Conservation (phyloP, 495 filamentous ascomycete genomes). For the Mycothermus thermophilus region DNA sequence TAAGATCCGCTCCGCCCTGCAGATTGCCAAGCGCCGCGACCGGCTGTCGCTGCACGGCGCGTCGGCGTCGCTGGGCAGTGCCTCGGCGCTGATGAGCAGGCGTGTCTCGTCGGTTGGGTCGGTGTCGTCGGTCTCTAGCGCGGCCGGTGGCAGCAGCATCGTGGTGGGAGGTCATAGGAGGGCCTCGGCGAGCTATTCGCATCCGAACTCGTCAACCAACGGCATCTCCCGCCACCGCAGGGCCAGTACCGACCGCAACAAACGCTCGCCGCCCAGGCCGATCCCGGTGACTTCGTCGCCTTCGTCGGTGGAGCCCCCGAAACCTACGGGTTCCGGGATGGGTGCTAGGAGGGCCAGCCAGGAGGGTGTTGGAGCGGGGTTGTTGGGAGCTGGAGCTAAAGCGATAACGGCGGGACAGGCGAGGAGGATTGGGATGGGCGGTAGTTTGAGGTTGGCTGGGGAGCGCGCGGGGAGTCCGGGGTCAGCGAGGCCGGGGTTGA, state of each 20-base stretch:
- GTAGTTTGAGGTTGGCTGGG: slow-evolving; percentile 18
- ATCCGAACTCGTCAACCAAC: slow-evolving; percentile 24
- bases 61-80: too few relatives aligned
- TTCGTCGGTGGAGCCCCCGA: slow-evolving; percentile 12
- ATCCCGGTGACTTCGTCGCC: slow-evolving; percentile 28
- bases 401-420: slow-evolving; percentile 34
- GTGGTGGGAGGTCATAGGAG: slow-evolving; percentile 10
- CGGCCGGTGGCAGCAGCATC: slow-evolving; percentile 2
- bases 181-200: slow-evolving; percentile 18
- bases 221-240: slow-evolving; percentile 32
- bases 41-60: slow-evolving; percentile 26
- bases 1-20: slow-evolving; percentile 33
- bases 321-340: too few relatives aligned
- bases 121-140: too few relatives aligned
- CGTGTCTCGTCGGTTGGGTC: slow-evolving; percentile 24
- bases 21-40: slow-evolving; percentile 30
- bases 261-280: slow-evolving; percentile 25
- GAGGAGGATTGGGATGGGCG: slow-evolving; percentile 30
- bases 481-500: neutral
- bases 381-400: slow-evolving; percentile 6
- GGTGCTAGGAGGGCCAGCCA: slow-evolving; percentile 2
- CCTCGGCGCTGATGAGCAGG: slow-evolving; percentile 14
- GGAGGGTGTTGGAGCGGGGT: neutral
- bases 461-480: slow-evolving; percentile 10
- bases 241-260: slow-evolving; percentile 25